phyloP scores from a whole-genome alignment of 768 basidiomycete species.

The Termitomyces sp. region DNA sequence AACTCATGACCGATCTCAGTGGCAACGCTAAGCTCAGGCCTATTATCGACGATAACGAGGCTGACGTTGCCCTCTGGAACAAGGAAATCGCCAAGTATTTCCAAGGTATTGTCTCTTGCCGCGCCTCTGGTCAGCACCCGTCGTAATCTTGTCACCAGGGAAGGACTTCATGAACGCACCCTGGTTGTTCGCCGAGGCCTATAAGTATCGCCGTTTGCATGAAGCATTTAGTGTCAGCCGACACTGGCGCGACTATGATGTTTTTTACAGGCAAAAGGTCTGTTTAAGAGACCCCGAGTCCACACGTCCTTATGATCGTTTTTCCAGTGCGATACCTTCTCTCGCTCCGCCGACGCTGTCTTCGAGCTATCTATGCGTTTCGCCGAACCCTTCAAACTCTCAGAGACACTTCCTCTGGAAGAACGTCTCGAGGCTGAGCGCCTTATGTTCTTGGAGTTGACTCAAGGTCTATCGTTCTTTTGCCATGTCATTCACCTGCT shows the following conservation, averaged over 20 bases:
- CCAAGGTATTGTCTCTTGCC: conserved; percentile 48
- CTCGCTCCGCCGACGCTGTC: conserved; percentile 86
- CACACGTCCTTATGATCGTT: conserved; percentile 2
- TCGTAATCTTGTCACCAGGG: conserved; percentile 31
- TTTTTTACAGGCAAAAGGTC: conserved; percentile 92
- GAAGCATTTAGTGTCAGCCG: conserved; percentile 93
- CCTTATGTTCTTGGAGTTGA: conserved; percentile 87
- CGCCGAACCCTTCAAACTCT: conserved; percentile 72
- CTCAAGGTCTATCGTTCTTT: conserved; percentile 57
- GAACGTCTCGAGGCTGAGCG: conserved; percentile 69
- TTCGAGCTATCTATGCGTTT: conserved; percentile 93
- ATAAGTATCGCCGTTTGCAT: conserved; percentile 86
- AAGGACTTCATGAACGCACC: conserved; percentile 95
- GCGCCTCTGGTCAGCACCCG: not conserved
- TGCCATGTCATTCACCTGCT: not conserved
- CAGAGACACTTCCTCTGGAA: conserved; percentile 42
- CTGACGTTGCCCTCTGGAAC: conserved; percentile 93
- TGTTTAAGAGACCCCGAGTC: not conserved
- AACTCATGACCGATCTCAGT: conserved; percentile 83
- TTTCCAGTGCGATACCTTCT: conserved; percentile 85
- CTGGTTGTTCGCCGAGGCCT: conserved; percentile 95
- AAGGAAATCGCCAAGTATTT: conserved; percentile 95
- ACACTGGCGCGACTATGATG: conserved; percentile 87
- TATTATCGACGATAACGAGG: conserved; percentile 87
- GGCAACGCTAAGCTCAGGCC: conserved; percentile 80